phyloP scores from a whole-genome alignment of 2,329 filamentous ascomycete species.

The Ciborinia camelliae region DNA sequence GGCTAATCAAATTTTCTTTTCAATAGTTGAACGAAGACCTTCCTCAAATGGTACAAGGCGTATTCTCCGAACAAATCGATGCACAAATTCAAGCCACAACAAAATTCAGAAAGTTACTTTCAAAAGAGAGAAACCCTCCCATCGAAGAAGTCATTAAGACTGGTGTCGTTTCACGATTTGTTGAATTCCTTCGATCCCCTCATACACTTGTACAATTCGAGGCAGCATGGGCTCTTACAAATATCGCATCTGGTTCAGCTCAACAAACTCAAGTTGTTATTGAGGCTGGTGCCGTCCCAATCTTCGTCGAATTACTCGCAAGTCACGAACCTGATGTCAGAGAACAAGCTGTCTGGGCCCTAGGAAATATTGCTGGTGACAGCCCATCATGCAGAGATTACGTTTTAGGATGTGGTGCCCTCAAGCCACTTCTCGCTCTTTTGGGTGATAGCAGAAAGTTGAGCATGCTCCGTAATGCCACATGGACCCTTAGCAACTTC shows the following conservation, averaged over 20 bases:
- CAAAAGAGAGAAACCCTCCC: slow-evolving; percentile 97
- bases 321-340: slow-evolving; percentile 97
- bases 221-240: slow-evolving; percentile 97
- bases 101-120: slow-evolving; percentile 96
- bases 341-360: slow-evolving; percentile 96
- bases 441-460: slow-evolving; percentile 97
- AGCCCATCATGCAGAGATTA: slow-evolving; percentile 97
- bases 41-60: slow-evolving; percentile 94
- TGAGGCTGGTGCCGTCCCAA: slow-evolving; percentile 94
- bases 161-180: slow-evolving; percentile 93
- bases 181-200: slow-evolving; percentile 95
- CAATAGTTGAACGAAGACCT: slow-evolving; percentile 91
- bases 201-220: slow-evolving; percentile 99
- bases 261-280: slow-evolving; percentile 98
- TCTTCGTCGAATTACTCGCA: slow-evolving; percentile 92
- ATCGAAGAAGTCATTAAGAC: slow-evolving; percentile 99
- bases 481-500: slow-evolving; percentile 99
- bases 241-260: slow-evolving; percentile 96
- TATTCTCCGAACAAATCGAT: slow-evolving; percentile 99
- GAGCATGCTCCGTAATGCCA: slow-evolving; percentile 98
- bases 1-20: slow-evolving; percentile 24
- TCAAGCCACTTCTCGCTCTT: slow-evolving; percentile 83
- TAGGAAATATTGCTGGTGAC: slow-evolving; percentile 98
- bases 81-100: slow-evolving; percentile 96
- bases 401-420: slow-evolving; percentile 84